Percentiles rank a stretch among this genome's conserved stretches.
These are phyloP conservation scores for Stylosanthes scabra DNA, from an alignment of 331 rosid genomes.

Conservation along the genomic window DNA sequence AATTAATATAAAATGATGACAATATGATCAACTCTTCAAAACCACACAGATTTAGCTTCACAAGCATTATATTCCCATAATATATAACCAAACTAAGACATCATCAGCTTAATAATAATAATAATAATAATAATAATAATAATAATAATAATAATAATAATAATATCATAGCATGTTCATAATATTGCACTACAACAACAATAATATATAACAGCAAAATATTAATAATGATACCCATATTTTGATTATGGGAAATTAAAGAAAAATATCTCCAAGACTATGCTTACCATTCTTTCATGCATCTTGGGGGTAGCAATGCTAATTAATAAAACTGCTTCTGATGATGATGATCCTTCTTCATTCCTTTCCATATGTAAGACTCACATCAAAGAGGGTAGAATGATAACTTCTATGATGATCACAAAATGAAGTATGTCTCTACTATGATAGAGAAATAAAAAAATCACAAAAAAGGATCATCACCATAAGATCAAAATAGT, in stretches of 20 bases:
- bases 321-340: neutral
- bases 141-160: no score
- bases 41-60: slow-evolving; percentile 5
- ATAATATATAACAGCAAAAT: neutral
- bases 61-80: slow-evolving; percentile 45
- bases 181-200: slow-evolving; percentile 32
- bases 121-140: no score
- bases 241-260: neutral
- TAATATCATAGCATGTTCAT: slow-evolving; percentile 33
- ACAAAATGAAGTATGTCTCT: slow-evolving; percentile 24
- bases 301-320: slow-evolving; percentile 28
- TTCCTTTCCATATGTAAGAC: slow-evolving; percentile 28
- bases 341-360: neutral
- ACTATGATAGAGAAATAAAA: neutral
- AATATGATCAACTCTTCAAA: no score
- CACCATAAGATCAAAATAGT: no score
- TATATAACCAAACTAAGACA: slow-evolving; percentile 28
- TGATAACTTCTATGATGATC: slow-evolving; percentile 31
- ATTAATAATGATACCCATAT: slow-evolving; percentile 11
- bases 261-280: slow-evolving; percentile 41
- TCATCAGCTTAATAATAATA: slow-evolving; percentile 24
- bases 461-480: slow-evolving; percentile 23
- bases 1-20: neutral
- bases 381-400: slow-evolving; percentile 6
- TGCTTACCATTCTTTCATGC: slow-evolving; percentile 47